phyloP scores from a whole-genome alignment of 805 yeast genomes.

The Candida insectalens region DNA sequence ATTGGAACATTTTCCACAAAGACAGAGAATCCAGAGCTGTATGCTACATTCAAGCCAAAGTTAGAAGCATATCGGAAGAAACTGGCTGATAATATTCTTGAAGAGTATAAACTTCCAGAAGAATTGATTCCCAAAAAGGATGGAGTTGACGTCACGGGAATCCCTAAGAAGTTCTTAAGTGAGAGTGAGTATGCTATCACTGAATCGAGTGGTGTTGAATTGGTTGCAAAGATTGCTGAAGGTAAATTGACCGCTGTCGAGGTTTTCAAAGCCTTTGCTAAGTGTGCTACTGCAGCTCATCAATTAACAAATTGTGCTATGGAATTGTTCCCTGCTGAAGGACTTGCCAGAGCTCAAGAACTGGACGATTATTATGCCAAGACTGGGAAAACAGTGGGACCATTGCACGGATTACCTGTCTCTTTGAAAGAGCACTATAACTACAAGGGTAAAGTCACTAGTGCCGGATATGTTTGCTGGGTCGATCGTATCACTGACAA shows the following conservation, averaged over 20 bases:
- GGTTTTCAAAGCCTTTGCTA: conserved; percentile 35
- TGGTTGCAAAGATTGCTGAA: conserved; percentile 24
- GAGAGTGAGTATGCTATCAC: conserved; percentile 31
- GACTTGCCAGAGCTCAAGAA: conserved; percentile 34
- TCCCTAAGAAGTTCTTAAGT: conserved; percentile 23
- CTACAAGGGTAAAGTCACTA: conserved; percentile 39
- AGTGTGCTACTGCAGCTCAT: conserved; percentile 36
- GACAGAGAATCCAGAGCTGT: conserved; percentile 14
- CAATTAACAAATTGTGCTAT: conserved; percentile 38
- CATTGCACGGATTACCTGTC: conserved; percentile 54
- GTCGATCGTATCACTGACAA: conserved; percentile 29
- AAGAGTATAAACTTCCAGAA: conserved; percentile 16
- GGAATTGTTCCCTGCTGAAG: conserved; percentile 36
- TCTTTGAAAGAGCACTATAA: conserved; percentile 49
- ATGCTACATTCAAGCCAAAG: conserved; percentile 22
- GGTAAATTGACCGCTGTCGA: conserved; percentile 31
- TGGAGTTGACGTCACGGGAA: conserved; percentile 15
- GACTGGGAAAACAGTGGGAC: conserved; percentile 40
- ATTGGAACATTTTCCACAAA: conserved; percentile 9
- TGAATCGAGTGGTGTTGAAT: conserved; percentile 24
- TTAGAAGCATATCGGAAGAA: conserved; percentile 20
- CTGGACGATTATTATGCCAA: conserved; percentile 38
- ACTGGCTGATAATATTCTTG: conserved; percentile 18
- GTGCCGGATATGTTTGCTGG: conserved; percentile 35
- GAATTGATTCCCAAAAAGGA: conserved; percentile 8